Evolutionary conservation across 1,139 yeast species (phyloP), one percentile per base, ranked within the genome.

Genomic region (Pichia sp.): DNA sequence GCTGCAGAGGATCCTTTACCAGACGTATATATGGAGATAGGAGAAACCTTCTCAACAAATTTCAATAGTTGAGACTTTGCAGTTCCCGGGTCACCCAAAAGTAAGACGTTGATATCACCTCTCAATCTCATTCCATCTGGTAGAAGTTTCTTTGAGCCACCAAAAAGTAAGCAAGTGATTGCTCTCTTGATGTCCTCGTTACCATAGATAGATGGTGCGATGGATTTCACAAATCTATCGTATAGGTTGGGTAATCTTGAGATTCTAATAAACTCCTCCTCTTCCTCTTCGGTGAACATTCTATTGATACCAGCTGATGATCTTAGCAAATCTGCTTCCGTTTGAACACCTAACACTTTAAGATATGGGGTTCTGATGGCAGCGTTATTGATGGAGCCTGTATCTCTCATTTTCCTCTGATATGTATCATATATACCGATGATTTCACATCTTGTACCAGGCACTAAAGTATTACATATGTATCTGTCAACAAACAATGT

Each of bases 1-100:
- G 97, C 99, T 2, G 99, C 99, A 16, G 97, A 88, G 0, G 98
- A 91, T 52, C 99, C 99, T 56, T 91, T 91, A 66, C 99, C 99
- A 0, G 97, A 87, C 1, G 99, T 91, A 58, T 91, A 91, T 29
- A 91, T 91, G 1, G 97, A 77, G 44, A 91, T 87, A 5, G 98
- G 98, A 7, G 96, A 77, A 16, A 85, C 87, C 55, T 91, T 88
- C 56, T 91, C 97, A 17, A 87, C 97, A 51, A 88, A 91, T 58
- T 93, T 91, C 52, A 91, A 71, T 43, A 91, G 65, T 65, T 91
- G 99, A 11, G 98, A 91, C 58, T 91, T 91, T 34, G 98, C 97
- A 17, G 98, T 91, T 67, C 98, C 98, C 14, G 99, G 99, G 56
- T 91, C 99, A 62, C 99, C 99, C 32, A 93, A 69, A 40, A 91